Base-by-base conservation (phyloP, 345 rosid species). In the Anacardium occidentale region DNA sequence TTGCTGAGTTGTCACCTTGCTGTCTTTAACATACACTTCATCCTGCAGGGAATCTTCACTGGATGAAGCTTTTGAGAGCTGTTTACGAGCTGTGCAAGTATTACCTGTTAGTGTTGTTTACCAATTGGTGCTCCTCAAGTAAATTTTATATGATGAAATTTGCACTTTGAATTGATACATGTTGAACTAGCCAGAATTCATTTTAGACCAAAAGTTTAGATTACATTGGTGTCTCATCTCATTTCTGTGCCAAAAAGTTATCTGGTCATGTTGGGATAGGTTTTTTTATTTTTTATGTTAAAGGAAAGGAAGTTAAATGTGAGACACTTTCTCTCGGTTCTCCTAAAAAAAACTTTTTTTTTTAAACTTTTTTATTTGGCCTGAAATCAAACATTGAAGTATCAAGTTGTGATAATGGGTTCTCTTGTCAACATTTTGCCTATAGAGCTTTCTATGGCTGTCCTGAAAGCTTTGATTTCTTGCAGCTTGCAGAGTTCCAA, bases 401-500 rank as follows among this genome's bases (percentile, higher is more conserved):
- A 58, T 42, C 17, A 58, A 63, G n/a, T 29, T n/a, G 37, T 69
- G 20, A 25, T 52, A 45, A 44, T 70, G 18, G 47, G 40, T 22
- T 70, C 48, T 59, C 26, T 70, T 15, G 22, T 26, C 29, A 62
- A 25, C 48, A 10, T 40, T 42, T 68, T 37, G 56, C 61, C 11
- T 24, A 22, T 26, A 3, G 63, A 21, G 14, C 58, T 55, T 55
- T 11, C 51, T 32, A 18, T 29, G 54, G 18, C 10, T 69, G 24
- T 25, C 55, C 11, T 74, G 44, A 47, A 51, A 76, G 40, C 75
- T 56, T 73, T 74, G 67, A 29, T 59, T 74, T 80, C 29, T 68
- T 81, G 81, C 91, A 92, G 99, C 87, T 90, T 78, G 91, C 94
- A 13, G 99, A 89, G 80, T 95, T 89, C 75, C 98, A 95, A 76